phyloP scores from a whole-genome alignment of 805 yeast genomes.

The Candida easanensis region DNA sequence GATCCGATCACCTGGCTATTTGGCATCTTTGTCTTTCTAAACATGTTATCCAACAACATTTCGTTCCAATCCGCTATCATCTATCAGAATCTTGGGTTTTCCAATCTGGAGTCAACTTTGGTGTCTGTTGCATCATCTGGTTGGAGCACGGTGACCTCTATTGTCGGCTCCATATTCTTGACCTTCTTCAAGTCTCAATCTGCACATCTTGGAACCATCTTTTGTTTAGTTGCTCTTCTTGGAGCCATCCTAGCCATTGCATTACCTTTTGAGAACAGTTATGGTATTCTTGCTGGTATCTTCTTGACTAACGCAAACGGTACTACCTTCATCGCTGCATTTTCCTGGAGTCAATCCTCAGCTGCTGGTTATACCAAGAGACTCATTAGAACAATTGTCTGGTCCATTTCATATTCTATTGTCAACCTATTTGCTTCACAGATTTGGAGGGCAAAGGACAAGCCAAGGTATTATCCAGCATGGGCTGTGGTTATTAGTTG shows the following conservation, averaged over 20 bases:
- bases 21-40: conserved; percentile 32
- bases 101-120: conserved; percentile 41
- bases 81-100: conserved; percentile 36
- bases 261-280: conserved; percentile 35
- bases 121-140: conserved; percentile 41
- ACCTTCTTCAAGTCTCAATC: conserved; percentile 31
- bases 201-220: conserved; percentile 25
- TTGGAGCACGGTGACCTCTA: conserved; percentile 26
- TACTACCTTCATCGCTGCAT: conserved; percentile 26
- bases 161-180: conserved; percentile 32
- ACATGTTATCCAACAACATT: conserved; percentile 45
- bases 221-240: conserved; percentile 22
- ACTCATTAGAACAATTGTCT: conserved; percentile 36
- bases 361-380: conserved; percentile 45
- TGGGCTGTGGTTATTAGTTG: conserved; percentile 49
- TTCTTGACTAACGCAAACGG: conserved; percentile 31
- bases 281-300: conserved; percentile 33
- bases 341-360: conserved; percentile 21
- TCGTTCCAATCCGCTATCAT: conserved; percentile 44
- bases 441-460: conserved; percentile 39
- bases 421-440: conserved; percentile 48
- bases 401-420: conserved; percentile 38
- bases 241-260: conserved; percentile 39
- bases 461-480: conserved; percentile 42
- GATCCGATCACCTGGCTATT: conserved; percentile 41